Base-by-base conservation (phyloP, 441 rosid species). In the Croton laevigatus region DNA sequence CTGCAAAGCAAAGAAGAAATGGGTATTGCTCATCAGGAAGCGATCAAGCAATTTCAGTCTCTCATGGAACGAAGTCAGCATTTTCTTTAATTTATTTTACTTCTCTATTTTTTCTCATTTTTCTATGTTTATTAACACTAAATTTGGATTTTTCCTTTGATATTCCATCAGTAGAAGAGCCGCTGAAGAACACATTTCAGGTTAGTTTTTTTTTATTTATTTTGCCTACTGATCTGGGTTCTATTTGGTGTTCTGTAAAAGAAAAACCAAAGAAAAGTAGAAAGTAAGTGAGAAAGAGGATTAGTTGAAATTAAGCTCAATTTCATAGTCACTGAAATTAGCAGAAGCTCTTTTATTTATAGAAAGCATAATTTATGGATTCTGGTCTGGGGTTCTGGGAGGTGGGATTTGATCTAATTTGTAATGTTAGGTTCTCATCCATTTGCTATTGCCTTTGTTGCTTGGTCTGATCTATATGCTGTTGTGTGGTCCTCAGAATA, bases 1-100 rank as follows among this genome's bases (percentile, higher is more conserved):
- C 62, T 51, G 73, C 44, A 32, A 23, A 32, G 40, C 67, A 69
- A 66, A 63, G 66, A 77, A 73, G 66, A 44, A 53, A 87, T 88
- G 92, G 86, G 85, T 69, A 61, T 66, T 65, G 79, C 81, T 73
- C 66, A 82, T 82, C 85, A 90, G 62, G 97, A 90, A 76, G 89
- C 88, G 46, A 73, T 90, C 82, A 82, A 84, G 84, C 90, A 90
- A 75, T 83, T 91, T 22, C 89, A 80, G 79, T 66, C 82, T 61
- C 76, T 88, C 62, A 85, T 91, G 86, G 94, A 85, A 77, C 79
- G 83, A 70, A 88, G 98, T 94, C 59, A 85, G 87, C 76, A 75
- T 74, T 58, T 75, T 52, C 27, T 67, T 38, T 48, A 51, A 66
- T 57, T 66, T 34, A 44, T 78, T 45, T 45, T 62, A 20, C 52